These are phyloP conservation scores for Fusarium sarcochroum DNA, from an alignment of 2,329 filamentous ascomycete species.

Conservation along the genomic window DNA sequence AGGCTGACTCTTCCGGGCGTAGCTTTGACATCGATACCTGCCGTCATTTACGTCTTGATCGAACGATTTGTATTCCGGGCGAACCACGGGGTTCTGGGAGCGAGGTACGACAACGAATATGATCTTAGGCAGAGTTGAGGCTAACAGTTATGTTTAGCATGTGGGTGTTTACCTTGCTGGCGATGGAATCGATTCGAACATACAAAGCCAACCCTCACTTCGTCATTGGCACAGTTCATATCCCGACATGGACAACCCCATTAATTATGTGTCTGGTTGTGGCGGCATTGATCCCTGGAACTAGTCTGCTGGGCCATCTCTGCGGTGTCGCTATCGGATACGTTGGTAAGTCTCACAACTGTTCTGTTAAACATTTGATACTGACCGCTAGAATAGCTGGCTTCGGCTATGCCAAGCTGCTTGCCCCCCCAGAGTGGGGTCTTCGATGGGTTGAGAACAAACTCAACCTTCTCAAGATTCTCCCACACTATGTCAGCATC, in stretches of 20 bases:
- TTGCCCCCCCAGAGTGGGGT: slow-evolving; percentile 90
- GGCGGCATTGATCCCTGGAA: slow-evolving; percentile 82
- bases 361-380: background rate
- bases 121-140: background rate
- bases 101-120: slow-evolving; percentile 72
- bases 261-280: slow-evolving; percentile 82
- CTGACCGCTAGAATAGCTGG: slow-evolving; percentile 69
- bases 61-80: slow-evolving; percentile 79
- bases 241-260: slow-evolving; percentile 94
- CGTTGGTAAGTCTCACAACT: slow-evolving; percentile 73
- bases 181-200: slow-evolving; percentile 87
- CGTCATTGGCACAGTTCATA: slow-evolving; percentile 71
- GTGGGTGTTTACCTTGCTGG: slow-evolving; percentile 92
- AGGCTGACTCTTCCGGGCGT: slow-evolving; percentile 30
- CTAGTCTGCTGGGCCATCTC: slow-evolving; percentile 88
- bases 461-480: slow-evolving; percentile 83
- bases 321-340: slow-evolving; percentile 90
- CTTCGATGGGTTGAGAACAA: slow-evolving; percentile 91
- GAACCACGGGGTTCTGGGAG: slow-evolving; percentile 83
- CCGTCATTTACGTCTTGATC: slow-evolving; percentile 82
- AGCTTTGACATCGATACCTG: slow-evolving; percentile 87
- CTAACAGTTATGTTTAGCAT: slow-evolving; percentile 67
- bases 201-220: slow-evolving; percentile 86
- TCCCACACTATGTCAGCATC: slow-evolving; percentile 94
- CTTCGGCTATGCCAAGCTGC: slow-evolving; percentile 87